Conservation (phyloP, 495 filamentous ascomycete genomes). For the Neurospora pannonica region DNA sequence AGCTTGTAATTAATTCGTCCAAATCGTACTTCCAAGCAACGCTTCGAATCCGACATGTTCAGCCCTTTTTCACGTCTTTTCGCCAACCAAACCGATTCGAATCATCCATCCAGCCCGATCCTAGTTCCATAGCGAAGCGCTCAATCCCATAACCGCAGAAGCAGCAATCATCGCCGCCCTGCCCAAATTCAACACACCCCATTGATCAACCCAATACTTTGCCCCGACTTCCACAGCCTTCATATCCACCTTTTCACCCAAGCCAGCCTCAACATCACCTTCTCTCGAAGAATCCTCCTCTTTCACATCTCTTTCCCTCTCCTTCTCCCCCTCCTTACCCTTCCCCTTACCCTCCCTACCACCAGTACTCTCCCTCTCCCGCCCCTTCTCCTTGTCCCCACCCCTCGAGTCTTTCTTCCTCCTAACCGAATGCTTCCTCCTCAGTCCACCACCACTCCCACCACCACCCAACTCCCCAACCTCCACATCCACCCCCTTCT, state of each 20-base stretch:
- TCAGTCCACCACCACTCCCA: background rate
- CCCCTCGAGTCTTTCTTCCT: background rate
- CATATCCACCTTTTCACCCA: slow-evolving; percentile 20
- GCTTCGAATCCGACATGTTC: background rate
- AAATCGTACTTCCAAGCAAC: background rate
- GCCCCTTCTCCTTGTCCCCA: background rate
- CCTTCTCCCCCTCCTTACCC: background rate
- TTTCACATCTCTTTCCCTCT: background rate
- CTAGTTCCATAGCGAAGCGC: slow-evolving; percentile 5
- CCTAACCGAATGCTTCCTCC: background rate
- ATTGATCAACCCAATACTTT: slow-evolving; percentile 42
- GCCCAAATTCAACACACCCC: slow-evolving; percentile 46
- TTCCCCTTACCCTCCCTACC: background rate
- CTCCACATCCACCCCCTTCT: slow-evolving; percentile 3
- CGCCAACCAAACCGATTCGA: too few relatives aligned
- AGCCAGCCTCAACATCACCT: background rate
- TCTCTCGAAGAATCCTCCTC: background rate
- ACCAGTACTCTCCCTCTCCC: slow-evolving; percentile 4
- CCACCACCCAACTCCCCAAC: background rate
- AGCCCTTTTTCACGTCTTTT: background rate
- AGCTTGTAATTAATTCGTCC: background rate
- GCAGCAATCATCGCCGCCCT: slow-evolving; percentile 24
- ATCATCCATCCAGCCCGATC: background rate
- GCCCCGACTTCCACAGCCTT: slow-evolving; percentile 27
- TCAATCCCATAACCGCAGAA: slow-evolving; percentile 11